Evolutionary conservation across 169 alveolate species (phyloP), one percentile per base, ranked within the genome.

Genomic region (Plasmodium gaboni): DNA sequence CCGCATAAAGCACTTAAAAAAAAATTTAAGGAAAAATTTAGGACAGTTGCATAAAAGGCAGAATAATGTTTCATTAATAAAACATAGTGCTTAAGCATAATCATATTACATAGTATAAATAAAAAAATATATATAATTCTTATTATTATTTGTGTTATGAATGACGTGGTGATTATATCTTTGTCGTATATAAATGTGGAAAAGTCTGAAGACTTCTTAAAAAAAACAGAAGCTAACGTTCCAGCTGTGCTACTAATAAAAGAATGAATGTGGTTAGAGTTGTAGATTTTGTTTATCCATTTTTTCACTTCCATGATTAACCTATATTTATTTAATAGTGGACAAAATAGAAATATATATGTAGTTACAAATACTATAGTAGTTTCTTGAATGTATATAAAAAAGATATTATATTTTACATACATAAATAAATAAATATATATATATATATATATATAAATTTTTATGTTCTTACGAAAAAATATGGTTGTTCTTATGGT

Each of bases 1-100:
- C 91, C 91, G n/a, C 68, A 67, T 67, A 68, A 53, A 67, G 91
- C 85, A 68, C 85, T 83, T 68, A 68, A 59, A 67, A 83, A 55
- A 68, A 83, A 83, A 48, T 48, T 83, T 17, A 83, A 68, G 22
- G 70, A 44, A 78, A 78, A 83, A 55, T 83, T 83, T 13, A 83
- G 44, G 15, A 68, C n/a, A 63, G 91, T 83, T 26, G 91, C 63
- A 17, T 68, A 44, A 61, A 83, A 83, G 44, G 85, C 91, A 32
- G 85, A 83, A 63, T 83, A 68, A 46, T 68, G 50, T 13, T 67
- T 83, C 91, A 83, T 83, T 63, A 83, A 22, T 48, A 83, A 55
- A 60, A 83, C 24, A 53, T 83, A 68, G 28, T 83, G 59, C 38
- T 57, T 83, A 83, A 83, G 22, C 85, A 83, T 83, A 44, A 83